Evolutionary conservation across 805 yeast species (phyloP), one percentile per base, ranked within the genome.

Genomic region (Danielia reshetovae): DNA sequence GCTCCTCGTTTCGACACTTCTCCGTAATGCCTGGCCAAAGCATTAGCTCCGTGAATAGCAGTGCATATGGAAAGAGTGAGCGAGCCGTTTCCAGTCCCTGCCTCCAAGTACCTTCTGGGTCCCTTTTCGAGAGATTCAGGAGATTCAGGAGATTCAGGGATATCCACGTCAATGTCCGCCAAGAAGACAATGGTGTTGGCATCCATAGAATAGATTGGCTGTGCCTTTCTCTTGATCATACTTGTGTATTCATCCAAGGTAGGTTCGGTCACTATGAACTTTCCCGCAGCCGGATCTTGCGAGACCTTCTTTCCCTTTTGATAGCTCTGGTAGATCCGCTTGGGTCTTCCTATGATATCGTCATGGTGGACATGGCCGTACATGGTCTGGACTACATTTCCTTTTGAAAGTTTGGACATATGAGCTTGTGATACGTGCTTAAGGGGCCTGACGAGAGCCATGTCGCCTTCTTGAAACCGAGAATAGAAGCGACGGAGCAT

Each of bases 61-160:
- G 12, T n/a, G 23, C 35, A 32, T 15, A 27, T 27, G 13, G 35
- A 26, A 4, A 32, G 27, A 10, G 35, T 32, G 26, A 32, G 30
- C 18, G 30, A 27, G 10, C 35, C 35, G 23, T 32, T 32, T 5
- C 35, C 35, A 13, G 35, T 32, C 10, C 35, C 35, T 17, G 35
- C 35, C 23, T 32, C 35, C 12, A 32, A 18, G 15, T 12, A 32
- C 14, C 23, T 26, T 15, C 12, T 17, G 14, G 23, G 26, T 4
- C 11, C 23, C 28, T n/a, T n/a, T n/a, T n/a, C n/a, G n/a, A n/a
- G n/a, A n/a, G n/a, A n/a, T n/a, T n/a, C n/a, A n/a, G n/a, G n/a
- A n/a, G n/a, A n/a, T n/a, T n/a, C n/a, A n/a, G n/a, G n/a, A 8
- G 13, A 7, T 12, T 14, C 29, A 6, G 12, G 18, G 21, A 15